Conservation (phyloP, 495 filamentous ascomycete genomes). For the Aspergillus sclerotiicarbonarius region DNA sequence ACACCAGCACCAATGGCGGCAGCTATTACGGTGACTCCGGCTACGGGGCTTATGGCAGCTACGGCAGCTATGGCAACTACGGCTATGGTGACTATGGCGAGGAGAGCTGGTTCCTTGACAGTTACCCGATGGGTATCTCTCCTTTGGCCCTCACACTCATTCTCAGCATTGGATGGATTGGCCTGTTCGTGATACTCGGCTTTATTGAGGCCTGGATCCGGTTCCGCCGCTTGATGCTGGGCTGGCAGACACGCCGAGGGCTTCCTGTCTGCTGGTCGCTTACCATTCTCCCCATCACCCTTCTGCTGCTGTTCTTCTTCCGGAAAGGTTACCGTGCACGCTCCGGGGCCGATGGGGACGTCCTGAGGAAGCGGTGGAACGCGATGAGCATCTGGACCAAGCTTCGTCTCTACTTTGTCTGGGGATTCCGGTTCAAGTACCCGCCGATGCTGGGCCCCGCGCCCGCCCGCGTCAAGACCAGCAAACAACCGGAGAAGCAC, state of each 20-base stretch:
- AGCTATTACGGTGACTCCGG: conserved; percentile 9
- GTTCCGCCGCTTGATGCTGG: conserved; percentile 52
- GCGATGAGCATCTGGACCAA: conserved; percentile 33
- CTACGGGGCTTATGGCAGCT: background rate
- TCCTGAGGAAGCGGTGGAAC: conserved; percentile 44
- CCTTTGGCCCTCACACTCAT: conserved; percentile 36
- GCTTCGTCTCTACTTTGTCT: conserved; percentile 46
- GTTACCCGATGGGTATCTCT: conserved; percentile 28
- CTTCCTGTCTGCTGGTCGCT: conserved; percentile 48
- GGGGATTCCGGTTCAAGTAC: conserved; percentile 51
- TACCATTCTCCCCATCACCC: conserved; percentile 31
- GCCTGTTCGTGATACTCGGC: conserved; percentile 44
- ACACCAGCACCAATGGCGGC: background rate
- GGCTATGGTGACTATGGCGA: conserved; percentile 1
- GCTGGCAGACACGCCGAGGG: conserved; percentile 46
- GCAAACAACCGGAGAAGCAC: conserved; percentile 26
- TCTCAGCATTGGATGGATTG: conserved; percentile 37
- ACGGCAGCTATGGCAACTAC: background rate
- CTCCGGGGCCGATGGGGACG: conserved; percentile 36
- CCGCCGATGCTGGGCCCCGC: conserved; percentile 36
- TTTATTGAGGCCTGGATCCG: conserved; percentile 50
- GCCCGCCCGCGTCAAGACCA: conserved; percentile 25
- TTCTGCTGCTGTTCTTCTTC: conserved; percentile 41
- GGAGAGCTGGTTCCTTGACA: conserved; percentile 27
- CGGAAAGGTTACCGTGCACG: conserved; percentile 39